Evolutionary conservation across 2,329 filamentous ascomycete genomes (phyloP), one percentile per base, ranked within the genome.

Genomic region (Coccinonectria pachysandricola): DNA sequence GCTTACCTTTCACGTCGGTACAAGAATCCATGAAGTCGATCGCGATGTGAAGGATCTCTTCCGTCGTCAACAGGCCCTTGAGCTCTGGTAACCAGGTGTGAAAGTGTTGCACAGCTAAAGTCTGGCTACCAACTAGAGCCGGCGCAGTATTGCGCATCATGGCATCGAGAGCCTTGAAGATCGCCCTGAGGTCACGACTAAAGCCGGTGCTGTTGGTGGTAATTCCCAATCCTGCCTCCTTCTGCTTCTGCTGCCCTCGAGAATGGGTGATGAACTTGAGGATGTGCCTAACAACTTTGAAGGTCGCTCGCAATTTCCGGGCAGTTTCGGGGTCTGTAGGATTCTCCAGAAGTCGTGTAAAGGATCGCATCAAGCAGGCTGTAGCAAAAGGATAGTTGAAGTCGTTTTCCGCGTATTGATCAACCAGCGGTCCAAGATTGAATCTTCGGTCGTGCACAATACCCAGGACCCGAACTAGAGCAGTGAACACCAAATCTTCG

Each of bases 21-120:
- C 87, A 95, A 1, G 91, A 85, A 48, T 95, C 86, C 62, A 96
- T 79, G 48, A 96, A 93, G 54, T 88, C 84, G 35, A 92, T 83
- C 20, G 87, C 85, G 37, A 95, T 80, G 45, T 93, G 80, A 27
- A 95, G 62, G 23, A 95, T 88, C 50, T 96, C 88, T 43, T 86
- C 79, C 0, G 79, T 76, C 4, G 70, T 72, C 48, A 96, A 67
- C 19, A 91, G 65, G 2, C 78, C 75, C 1, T 74, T 67, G 7
- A 98, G 71, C 49, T 96, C 88, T 0, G 91, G 88, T n/a, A 98
- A 63, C 91, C 91, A 98, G 0, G 83, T 82, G 49, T 96, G 88
- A 52, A 96, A 93, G 52, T 96, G 85, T 54, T 98, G 91, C 8
- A 96, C 86, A 3, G 92, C 77, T 25, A 98, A 63, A 0, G 91